Base-by-base conservation (phyloP, 305 asterid genomes). In the Solanum hybrid region DNA sequence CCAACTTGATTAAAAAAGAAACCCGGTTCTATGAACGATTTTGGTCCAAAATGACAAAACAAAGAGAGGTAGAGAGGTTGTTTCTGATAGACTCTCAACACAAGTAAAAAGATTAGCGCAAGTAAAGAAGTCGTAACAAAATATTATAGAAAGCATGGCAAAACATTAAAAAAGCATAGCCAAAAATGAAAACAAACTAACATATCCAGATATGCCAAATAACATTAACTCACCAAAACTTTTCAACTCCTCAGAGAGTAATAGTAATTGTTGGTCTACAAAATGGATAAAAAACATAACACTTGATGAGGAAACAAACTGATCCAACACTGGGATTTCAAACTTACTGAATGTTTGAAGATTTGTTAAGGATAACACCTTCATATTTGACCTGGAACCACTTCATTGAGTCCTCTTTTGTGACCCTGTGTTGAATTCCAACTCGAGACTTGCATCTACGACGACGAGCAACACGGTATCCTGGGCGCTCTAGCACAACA, bases 401-500 rank as follows among this genome's bases (percentile, higher is more conserved):
- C 93, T 96, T 97, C 99, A 96, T 96, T 3, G 99, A 95, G 15
- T 97, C 99, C 0, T 97, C 99, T 93, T 96, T 96, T 9, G 98
- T 97, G 79, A 97, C 99, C 90, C 98, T 90, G 93, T 97, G 99
- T 88, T 96, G 98, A 90, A 95, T 94, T 29, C 99, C 99, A 84
- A 97, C 99, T 15, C 97, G 96, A 31, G 99, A 64, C 94, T 97
- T 96, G 97, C 99, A 97, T 92, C 99, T 95, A 36, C 98, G 96
- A 19, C 98, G 98, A 38, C 98, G 98, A 3, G 98, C 99, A 51
- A 97, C 99, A 60, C 98, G 96, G 42, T 97, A 96, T 7, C 99
- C 99, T 13, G 99, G 96, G 22, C 99, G 99, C 85, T 97, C 99
- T 93, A 96, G 89, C 29, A 96, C 99, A n/a, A 97, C 95, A 7